Percentiles rank a stretch among this genome's conserved stretches.
phyloP scores from a whole-genome alignment of 202 grass and related monocot species.

The Brachypodium distachyon region DNA sequence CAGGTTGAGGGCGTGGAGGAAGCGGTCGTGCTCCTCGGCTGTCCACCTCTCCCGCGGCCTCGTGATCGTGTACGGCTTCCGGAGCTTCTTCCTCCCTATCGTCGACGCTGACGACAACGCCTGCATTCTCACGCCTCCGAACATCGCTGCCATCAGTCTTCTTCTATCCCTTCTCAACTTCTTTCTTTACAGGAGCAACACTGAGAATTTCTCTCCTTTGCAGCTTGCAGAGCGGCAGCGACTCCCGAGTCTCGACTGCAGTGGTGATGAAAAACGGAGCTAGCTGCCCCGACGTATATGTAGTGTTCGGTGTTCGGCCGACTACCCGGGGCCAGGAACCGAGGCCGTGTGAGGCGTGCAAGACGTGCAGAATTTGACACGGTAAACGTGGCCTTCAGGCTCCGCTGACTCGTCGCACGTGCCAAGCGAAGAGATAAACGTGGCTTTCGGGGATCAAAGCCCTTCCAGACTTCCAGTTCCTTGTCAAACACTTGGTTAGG shows the following conservation, averaged over 20 bases:
- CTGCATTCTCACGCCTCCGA: background rate
- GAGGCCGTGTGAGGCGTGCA: background rate
- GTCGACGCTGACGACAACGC: background rate
- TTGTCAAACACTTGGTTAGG: background rate
- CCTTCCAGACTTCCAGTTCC: background rate
- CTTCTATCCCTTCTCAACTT: background rate
- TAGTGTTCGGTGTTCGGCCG: background rate
- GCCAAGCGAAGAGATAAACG: background rate
- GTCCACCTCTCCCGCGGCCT: slow-evolving; percentile 25
- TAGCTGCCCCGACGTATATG: background rate
- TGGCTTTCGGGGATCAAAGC: background rate
- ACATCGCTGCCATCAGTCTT: background rate
- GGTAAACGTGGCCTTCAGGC: background rate
- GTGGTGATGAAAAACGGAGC: background rate
- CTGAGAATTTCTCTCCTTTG: background rate
- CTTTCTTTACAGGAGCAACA: background rate
- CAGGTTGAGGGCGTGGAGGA: slow-evolving; percentile 8
- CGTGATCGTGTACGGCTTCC: slow-evolving; percentile 42
- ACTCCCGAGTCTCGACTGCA: background rate
- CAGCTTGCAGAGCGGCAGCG: no score
- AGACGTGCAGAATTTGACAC: background rate
- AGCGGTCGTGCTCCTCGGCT: slow-evolving; percentile 22
- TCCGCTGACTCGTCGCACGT: background rate
- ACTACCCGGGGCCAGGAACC: background rate
- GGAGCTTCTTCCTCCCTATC: background rate